These are phyloP conservation scores for Aspergillus hortae DNA, from an alignment of 2,329 filamentous ascomycete species.

Conservation along the genomic window DNA sequence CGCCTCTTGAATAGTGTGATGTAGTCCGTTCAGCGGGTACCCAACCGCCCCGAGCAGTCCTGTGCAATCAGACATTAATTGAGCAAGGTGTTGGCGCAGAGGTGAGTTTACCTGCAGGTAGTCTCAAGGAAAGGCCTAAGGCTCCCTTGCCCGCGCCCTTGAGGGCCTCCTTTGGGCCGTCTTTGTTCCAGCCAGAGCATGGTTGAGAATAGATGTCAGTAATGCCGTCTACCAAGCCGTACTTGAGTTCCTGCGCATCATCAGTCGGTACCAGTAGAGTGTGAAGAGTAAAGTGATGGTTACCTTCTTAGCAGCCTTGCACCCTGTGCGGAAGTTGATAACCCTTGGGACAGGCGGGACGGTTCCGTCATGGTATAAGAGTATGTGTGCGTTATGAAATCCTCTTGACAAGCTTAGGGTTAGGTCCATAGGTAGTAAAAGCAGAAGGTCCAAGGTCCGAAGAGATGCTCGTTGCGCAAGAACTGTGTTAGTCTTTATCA, in stretches of 20 bases:
- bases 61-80: background rate
- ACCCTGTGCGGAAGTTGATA: background rate
- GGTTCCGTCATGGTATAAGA: background rate
- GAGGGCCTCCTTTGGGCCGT: background rate
- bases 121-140: background rate
- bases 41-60: background rate
- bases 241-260: background rate
- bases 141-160: background rate
- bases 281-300: background rate
- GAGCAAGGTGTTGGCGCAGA: background rate
- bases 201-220: background rate
- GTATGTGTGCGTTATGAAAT: background rate
- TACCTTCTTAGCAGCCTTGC: background rate
- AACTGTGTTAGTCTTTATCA: background rate
- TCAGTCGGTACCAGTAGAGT: background rate
- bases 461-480: background rate
- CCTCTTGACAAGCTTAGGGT: background rate
- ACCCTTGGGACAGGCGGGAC: background rate
- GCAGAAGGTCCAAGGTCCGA: background rate
- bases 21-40: background rate
- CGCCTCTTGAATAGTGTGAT: background rate
- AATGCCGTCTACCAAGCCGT: background rate
- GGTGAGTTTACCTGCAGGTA: background rate
- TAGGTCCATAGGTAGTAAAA: background rate
- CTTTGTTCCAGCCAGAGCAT: background rate